phyloP scores from a whole-genome alignment of 2,329 filamentous ascomycete species.

The Dothiorella sarmentorum region DNA sequence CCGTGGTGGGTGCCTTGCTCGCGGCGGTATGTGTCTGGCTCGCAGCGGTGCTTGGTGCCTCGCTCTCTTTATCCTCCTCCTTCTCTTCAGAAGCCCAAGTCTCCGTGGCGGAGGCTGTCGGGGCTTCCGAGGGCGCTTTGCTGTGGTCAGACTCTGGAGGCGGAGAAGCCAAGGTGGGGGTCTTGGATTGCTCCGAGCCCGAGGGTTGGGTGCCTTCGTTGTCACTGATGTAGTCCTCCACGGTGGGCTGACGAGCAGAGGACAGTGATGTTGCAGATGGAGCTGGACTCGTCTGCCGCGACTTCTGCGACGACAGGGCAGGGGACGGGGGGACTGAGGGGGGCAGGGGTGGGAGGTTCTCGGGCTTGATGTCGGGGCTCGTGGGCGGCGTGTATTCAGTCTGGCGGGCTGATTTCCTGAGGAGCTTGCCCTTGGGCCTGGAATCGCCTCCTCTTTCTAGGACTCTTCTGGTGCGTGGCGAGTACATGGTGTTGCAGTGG shows the following conservation, averaged over 20 bases:
- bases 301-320: conserved; percentile 6
- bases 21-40: too few relatives aligned
- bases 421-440: conserved; percentile 13
- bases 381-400: conserved; percentile 14
- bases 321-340: conserved; percentile 12
- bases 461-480: conserved; percentile 11
- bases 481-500: conserved; percentile 5
- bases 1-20: background rate
- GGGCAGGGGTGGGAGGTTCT: conserved; percentile 9
- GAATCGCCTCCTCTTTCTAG: conserved; percentile 13
- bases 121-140: background rate
- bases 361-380: conserved; percentile 14
- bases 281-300: conserved; percentile 10
- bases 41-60: background rate
- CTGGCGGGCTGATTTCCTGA: conserved; percentile 10
- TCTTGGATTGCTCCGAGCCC: background rate
- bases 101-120: background rate
- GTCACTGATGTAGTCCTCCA: conserved; percentile 17
- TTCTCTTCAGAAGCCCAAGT: background rate
- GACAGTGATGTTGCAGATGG: background rate
- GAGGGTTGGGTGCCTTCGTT: conserved; percentile 8
- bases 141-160: background rate
- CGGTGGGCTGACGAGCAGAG: conserved; percentile 12
- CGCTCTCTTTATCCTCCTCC: background rate
- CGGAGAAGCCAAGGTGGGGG: background rate